Evolutionary conservation across 352 stramenopile species (phyloP), one percentile per base, ranked within the genome.

Genomic region (Phytophthora idaei): DNA sequence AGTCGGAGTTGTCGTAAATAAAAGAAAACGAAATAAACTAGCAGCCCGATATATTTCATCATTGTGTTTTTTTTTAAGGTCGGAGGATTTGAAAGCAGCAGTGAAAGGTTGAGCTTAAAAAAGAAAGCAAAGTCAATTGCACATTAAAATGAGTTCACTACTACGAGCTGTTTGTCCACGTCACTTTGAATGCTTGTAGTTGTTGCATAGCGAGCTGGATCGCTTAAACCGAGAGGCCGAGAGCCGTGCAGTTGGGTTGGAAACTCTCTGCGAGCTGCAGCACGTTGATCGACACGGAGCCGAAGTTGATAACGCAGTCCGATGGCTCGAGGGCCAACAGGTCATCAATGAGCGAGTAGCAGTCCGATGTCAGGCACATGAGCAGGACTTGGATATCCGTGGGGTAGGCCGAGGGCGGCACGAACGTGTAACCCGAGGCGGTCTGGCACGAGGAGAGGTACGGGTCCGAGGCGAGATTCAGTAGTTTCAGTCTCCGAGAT

Each of bases 291-390:
- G 51, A 66, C 37, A 78, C 70, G 25, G 52, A 66, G 51, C 73
- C 66, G 66, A 84, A 79, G 71, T 75, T 50, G 49, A 76, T 64
- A 27, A 81, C 61, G 58, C 79, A 88, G 67, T 88, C 79, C 3
- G 67, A 9, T 7, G 79, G 79, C 4, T 72, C 15, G 32, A 85
- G 53, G 27, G 57, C 58, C 42, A 75, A 32, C 5, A 88, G 39
- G 45, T 69, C 64, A 15, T 48, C 28, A 57, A 87, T 73, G 25
- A 71, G 72, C 53, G 64, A 68, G 56, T 68, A 42, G 50, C 75
- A 83, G 27, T 76, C 69, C 36, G 59, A 15, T 52, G 69, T 73
- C 31, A 77, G 41, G 48, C 72, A 83, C 69, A 83, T 78, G 59
- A 81, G 60, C 55, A 73, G 15, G 15, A 79, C 54, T 41, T 83